These are phyloP conservation scores for Fusarium nelsonii DNA, from an alignment of 2,329 filamentous ascomycete genomes.

Conservation along the genomic window DNA sequence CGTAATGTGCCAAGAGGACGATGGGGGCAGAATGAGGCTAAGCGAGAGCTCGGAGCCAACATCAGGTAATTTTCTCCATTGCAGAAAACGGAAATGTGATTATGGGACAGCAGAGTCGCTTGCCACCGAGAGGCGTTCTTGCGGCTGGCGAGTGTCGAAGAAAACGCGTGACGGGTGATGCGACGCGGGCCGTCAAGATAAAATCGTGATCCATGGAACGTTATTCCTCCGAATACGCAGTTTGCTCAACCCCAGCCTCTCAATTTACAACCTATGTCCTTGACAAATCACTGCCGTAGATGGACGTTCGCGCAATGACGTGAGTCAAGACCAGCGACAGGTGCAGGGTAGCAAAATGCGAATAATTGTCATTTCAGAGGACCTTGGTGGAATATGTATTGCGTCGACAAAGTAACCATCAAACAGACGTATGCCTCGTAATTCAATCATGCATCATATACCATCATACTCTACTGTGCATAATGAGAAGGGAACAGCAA, in stretches of 20 bases:
- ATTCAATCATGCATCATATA: too few relatives aligned
- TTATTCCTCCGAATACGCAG: neutral
- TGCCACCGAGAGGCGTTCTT: accelerated
- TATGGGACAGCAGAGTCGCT: neutral
- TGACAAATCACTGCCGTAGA: too few relatives aligned
- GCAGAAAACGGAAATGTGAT: neutral
- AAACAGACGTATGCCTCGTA: too few relatives aligned
- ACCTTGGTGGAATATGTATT: neutral
- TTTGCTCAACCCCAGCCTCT: neutral
- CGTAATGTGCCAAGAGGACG: neutral
- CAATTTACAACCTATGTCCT: neutral
- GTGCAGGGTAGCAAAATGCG: neutral
- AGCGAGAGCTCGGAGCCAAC: neutral
- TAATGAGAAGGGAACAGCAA: too few relatives aligned
- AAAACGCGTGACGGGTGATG: neutral
- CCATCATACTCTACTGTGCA: too few relatives aligned
- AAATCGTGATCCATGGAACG: neutral
- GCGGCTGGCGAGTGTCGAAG: too few relatives aligned
- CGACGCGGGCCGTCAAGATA: neutral
- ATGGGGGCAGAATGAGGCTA: neutral
- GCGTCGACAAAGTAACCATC: neutral
- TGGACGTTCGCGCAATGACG: neutral
- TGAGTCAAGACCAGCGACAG: neutral
- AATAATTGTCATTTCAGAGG: neutral
- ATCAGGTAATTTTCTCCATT: too few relatives aligned